Conservation (phyloP, 2,329 filamentous ascomycete genomes). For the Thyridium curvatum region DNA sequence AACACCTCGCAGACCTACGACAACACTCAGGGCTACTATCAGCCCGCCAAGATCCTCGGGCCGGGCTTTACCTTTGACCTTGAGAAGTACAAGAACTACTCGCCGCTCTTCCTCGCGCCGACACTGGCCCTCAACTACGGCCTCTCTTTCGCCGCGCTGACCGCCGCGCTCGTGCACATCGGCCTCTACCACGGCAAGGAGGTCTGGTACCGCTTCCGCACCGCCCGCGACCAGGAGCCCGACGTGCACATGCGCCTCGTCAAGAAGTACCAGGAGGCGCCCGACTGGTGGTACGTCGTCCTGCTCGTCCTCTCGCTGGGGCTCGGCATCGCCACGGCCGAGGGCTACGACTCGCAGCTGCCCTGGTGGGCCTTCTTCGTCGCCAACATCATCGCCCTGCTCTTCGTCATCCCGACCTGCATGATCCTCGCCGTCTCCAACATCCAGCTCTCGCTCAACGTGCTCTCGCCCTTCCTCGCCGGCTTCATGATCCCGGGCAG, state of each 20-base stretch:
- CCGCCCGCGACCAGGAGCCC: conserved; percentile 36
- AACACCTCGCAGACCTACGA: conserved; percentile 49
- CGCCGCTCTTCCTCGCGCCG: conserved; percentile 45
- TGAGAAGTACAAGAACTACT: conserved; percentile 45
- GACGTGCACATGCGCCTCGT: conserved; percentile 48
- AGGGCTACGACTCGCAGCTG: conserved; percentile 41
- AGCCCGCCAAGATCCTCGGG: conserved; percentile 44
- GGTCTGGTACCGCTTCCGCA: conserved; percentile 35
- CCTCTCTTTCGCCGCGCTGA: conserved; percentile 47
- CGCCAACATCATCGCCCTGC: conserved; percentile 34
- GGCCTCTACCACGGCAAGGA: conserved; percentile 33
- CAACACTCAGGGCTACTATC: conserved; percentile 46
- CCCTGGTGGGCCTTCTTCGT: conserved; percentile 49
- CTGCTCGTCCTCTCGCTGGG: conserved; percentile 38
- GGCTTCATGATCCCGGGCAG: conserved; percentile 54
- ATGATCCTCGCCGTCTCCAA: conserved; percentile 46
- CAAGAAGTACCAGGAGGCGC: conserved; percentile 41
- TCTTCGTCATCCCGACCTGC: conserved; percentile 39
- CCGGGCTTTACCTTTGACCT: conserved; percentile 41
- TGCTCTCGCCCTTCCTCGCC: conserved; percentile 46
- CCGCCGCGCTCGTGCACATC: conserved; percentile 31
- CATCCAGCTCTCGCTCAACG: conserved; percentile 43
- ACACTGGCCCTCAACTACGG: conserved; percentile 41
- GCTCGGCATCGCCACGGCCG: conserved; percentile 35
- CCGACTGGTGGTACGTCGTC: conserved; percentile 37